Conservation (phyloP, 306 rosid genomes). For the Inga oerstediana region DNA sequence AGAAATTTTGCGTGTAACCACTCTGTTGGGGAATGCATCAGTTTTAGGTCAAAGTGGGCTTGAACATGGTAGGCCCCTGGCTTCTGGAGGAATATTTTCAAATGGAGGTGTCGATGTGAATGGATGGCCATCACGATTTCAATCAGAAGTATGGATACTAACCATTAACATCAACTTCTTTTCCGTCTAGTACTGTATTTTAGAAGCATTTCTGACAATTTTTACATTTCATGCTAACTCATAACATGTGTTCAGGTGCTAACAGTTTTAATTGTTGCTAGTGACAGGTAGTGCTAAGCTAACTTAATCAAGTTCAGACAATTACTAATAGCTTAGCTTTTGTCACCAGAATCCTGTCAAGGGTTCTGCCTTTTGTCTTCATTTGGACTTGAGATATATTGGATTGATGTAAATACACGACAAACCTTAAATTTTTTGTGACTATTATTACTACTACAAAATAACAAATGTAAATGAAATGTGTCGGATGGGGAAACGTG, state of each 20-base stretch:
- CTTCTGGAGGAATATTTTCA: conserved; percentile 91
- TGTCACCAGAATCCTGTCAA: conserved; percentile 38
- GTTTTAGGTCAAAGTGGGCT: conserved; percentile 99
- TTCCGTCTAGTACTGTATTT: conserved; percentile 83
- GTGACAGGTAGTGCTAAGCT: conserved; percentile 79
- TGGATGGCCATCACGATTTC: conserved; percentile 97
- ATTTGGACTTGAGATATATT: conserved; percentile 31
- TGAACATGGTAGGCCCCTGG: conserved; percentile 99
- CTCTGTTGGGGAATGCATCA: conserved; percentile 99
- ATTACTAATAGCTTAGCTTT: conserved; percentile 43
- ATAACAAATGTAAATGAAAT: conserved; percentile 25
- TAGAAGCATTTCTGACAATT: conserved; percentile 78
- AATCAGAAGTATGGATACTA: conserved; percentile 99
- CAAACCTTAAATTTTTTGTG: conserved; percentile 6
- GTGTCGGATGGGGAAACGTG: conserved; percentile 35
- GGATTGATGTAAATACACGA: conserved; percentile 33
- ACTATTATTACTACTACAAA: conserved; percentile 16
- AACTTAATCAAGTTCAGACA: conserved; percentile 55
- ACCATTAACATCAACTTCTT: conserved; percentile 99
- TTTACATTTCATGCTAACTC: conserved; percentile 70
- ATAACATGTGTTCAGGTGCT: conserved; percentile 57
- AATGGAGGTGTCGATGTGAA: conserved; percentile 88
- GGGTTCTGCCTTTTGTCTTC: conserved; percentile 33
- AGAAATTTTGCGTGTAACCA: conserved; percentile 99
- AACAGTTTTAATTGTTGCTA: conserved; percentile 54